Evolutionary conservation across 2,329 filamentous ascomycete species (phyloP).

Genomic region (Truncatella angustata): DNA sequence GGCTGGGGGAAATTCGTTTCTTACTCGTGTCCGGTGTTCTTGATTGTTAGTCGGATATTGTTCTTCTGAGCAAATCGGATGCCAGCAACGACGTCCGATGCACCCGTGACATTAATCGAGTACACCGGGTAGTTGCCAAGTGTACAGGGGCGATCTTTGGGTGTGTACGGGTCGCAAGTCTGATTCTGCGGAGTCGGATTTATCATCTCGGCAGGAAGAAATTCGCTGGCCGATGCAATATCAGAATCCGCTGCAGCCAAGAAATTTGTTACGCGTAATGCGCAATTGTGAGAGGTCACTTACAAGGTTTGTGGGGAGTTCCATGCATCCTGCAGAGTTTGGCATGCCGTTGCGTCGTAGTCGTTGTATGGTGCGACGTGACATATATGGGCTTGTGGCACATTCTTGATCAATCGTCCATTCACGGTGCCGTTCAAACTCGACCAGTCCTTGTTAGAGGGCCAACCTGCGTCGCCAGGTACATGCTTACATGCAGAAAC

Average conservation of each 20-base stretch:
- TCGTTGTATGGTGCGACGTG: not conserved
- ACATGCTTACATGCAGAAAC: constrained; percentile 38
- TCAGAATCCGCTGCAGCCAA: no score
- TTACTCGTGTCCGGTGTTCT: constrained; percentile 12
- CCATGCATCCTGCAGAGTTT: constrained; percentile 13
- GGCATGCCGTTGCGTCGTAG: constrained; percentile 32
- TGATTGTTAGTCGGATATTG: not conserved
- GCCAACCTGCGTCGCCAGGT: constrained; percentile 56
- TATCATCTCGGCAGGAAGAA: not conserved
- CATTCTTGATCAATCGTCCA: not conserved
- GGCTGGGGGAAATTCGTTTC: not conserved
- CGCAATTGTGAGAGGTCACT: constrained; percentile 18
- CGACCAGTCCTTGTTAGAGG: constrained; percentile 23
- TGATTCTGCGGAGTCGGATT: not conserved
- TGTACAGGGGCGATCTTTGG: not conserved
- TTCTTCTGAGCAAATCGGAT: not conserved
- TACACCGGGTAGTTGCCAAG: not conserved
- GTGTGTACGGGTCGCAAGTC: not conserved
- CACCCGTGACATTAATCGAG: not conserved
- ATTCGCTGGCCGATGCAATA: not conserved
- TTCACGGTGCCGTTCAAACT: not conserved
- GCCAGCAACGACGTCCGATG: not conserved
- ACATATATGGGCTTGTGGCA: not conserved
- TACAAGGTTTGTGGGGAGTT: not conserved
- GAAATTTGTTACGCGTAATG: constrained; percentile 30